phyloP scores from a whole-genome alignment of 1,284 basidiomycete species.

The Hemileia vastatrix region DNA sequence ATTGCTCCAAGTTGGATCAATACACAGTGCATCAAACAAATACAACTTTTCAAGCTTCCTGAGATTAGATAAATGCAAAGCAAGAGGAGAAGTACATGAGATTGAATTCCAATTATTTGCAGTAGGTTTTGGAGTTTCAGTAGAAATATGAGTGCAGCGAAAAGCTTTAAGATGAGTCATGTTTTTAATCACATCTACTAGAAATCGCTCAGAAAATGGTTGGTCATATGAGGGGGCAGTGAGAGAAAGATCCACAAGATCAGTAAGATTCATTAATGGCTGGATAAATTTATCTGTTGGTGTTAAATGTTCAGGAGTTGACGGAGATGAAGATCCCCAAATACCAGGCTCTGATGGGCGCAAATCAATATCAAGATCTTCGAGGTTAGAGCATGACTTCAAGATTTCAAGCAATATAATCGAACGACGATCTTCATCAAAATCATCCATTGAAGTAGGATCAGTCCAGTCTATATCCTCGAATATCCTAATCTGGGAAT shows the following conservation, averaged over 20 bases:
- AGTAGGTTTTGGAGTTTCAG: background rate
- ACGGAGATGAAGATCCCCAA: too few species aligned
- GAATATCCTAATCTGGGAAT: background rate
- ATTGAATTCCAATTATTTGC: background rate
- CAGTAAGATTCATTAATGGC: background rate
- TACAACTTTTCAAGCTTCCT: background rate
- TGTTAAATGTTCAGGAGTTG: background rate
- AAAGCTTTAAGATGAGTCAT: background rate
- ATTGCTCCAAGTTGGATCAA: slow-evolving; percentile 3
- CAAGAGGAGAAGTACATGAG: slow-evolving; percentile 1
- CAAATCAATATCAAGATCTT: slow-evolving; percentile 2
- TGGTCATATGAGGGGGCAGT: background rate
- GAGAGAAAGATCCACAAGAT: background rate
- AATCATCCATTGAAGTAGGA: background rate
- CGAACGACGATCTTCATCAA: background rate
- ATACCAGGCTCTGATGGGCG: background rate
- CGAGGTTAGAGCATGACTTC: background rate
- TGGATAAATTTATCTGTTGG: slow-evolving; percentile 2
- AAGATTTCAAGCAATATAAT: background rate
- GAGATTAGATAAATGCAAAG: background rate
- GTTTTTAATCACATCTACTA: slow-evolving; percentile 3
- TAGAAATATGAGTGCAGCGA: background rate
- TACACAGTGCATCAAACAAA: background rate
- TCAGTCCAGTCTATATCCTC: background rate
- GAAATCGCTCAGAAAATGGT: background rate